Evolutionary conservation across 495 filamentous ascomycete species (phyloP), one percentile per base, ranked within the genome.

Genomic region (Neurospora terricola): DNA sequence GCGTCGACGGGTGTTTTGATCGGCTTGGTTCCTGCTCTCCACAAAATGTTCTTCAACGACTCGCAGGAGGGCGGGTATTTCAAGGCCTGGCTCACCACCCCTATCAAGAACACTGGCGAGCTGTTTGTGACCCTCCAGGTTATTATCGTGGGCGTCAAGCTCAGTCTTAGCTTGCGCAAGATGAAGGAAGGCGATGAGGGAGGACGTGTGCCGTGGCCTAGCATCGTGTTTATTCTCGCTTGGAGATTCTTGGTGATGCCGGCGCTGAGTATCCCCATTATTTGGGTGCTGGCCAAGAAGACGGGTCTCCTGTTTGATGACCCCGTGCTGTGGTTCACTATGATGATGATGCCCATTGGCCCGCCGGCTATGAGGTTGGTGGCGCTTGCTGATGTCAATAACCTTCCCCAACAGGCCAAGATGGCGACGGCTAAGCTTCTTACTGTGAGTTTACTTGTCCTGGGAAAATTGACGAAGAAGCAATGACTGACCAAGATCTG

Each of bases 301-400:
- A 93, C 91, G 0, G 72, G 76, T 21, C 21, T 90, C 9, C 79
- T 94, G 3, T 80, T 83, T 9, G 72, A 82, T 5, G 92, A 94
- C 78, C 91, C 92, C 0, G 88, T 94, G 48, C 78, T 94, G 23
- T 94, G 90, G 90, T 94, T 93, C 77, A 81, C 82, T 10, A 86
- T 94, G 85, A 93, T 93, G 90, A 77, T 93, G 30, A 93, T 94
- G 89, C 91, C 92, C 0, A 85, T 86, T 2, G 92, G 92, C 0
- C 91, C 91, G 11, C 88, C 89, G 3, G 90, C 91, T 0, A 87
- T 93, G 86, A 91, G 90, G 72, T 79, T 93, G 18, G 88, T 89
- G 21, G 88, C 89, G 2, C 79, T 93, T 70, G 86, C 91, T 4
- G 91, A 94, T 73, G 84, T 93, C 4, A 89, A 86, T 42, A 87